Conservation (phyloP, 169 alveolate genomes). For the Theileria luwenshuni region DNA sequence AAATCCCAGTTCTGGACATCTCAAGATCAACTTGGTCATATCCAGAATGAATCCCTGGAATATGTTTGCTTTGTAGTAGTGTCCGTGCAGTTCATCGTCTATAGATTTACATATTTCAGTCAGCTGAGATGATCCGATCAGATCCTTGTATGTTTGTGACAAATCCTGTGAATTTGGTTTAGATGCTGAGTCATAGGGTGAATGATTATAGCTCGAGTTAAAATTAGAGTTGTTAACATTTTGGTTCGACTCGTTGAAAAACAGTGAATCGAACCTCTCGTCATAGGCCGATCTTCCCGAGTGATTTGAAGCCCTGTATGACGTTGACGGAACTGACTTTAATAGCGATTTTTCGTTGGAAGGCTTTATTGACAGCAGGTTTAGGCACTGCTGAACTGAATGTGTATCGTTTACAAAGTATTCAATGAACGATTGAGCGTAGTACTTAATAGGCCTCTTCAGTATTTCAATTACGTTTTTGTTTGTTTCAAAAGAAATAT, state of each 20-base stretch:
- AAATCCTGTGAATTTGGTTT: background rate
- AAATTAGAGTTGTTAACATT: background rate
- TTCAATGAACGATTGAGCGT: conserved; percentile 28
- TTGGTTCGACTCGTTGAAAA: background rate
- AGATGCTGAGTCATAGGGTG: background rate
- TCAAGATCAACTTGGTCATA: conserved; percentile 29
- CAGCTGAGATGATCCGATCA: conserved; percentile 21
- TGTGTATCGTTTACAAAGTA: conserved; percentile 27
- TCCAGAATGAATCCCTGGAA: conserved; percentile 46
- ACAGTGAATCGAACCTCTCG: background rate
- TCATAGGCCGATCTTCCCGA: background rate
- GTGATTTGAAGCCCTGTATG: background rate
- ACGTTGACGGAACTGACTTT: conserved; percentile 8
- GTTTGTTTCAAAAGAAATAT: conserved; percentile 1
- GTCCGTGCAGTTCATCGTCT: conserved; percentile 31
- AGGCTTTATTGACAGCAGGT: conserved; percentile 19
- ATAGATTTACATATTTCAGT: conserved; percentile 20
- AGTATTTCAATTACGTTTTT: conserved; percentile 27
- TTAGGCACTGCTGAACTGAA: conserved; percentile 31
- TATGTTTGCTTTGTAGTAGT: conserved; percentile 17
- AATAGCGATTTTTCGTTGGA: conserved; percentile 33
- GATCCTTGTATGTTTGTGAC: background rate
- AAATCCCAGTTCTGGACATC: conserved; percentile 28
- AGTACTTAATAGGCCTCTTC: conserved; percentile 14
- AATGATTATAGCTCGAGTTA: background rate